Evolutionary conservation across 2,329 filamentous ascomycete species (phyloP), one percentile per base, ranked within the genome.

Genomic region (Aspergillus sp.): DNA sequence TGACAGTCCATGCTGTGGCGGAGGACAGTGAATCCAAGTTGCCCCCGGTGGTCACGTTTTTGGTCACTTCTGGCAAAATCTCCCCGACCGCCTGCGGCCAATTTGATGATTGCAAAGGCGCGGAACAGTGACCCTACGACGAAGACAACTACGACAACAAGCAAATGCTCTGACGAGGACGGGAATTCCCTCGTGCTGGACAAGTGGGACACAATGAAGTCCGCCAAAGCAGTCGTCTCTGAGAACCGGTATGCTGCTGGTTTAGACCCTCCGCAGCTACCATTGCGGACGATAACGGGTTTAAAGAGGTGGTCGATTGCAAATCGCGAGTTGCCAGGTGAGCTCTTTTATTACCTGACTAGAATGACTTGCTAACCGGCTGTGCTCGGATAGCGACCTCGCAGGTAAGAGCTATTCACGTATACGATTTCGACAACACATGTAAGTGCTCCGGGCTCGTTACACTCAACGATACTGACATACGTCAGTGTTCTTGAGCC

Each of bases 341-440:
- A 51, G 73, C 60, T 13, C 39, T 27, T 43, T 27, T 19, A 22
- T 20, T 39, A 35, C 13, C n/a, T 41, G 23, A 20, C 10, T n/a
- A 22, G 27, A 22, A 5, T 17, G 10, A 10, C n/a, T 25, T 37
- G 17, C 32, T 45, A 33, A 30, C 30, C 5, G 25, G 15, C 17
- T 4, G 15, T 44, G n/a, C n/a, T 35, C 25, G 5, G 13, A 2
- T 53, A 80, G 79, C 81, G 27, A 76, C 83, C 9, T 76, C 85
- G 38, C 75, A 81, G 47, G 85, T 97, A 69, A 88, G 82, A 65
- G 73, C 82, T 7, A 82, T 98, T 45, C 91, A 97, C 64, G 80
- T 98, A 57, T 97, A 97, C 73, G 93, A 98, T 68, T 98, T 97
- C 68, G 93, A 98, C 70, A 97, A 98, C 64, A 97, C 91, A 33